phyloP scores from a whole-genome alignment of 139 green algal genomes.

The Choricystis sp. region DNA sequence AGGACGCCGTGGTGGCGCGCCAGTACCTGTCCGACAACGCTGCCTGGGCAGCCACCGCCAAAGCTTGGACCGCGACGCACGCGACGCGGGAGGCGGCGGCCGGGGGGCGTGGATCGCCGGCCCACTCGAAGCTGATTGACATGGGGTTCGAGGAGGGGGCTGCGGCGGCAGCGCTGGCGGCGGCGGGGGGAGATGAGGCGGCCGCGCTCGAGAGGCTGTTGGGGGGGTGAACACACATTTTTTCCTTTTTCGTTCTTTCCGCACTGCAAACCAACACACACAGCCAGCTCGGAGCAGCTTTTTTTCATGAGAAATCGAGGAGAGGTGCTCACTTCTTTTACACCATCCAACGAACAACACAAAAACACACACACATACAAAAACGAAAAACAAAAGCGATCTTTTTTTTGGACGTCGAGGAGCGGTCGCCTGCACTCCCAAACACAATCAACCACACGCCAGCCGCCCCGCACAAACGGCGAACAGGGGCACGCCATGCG shows the following conservation, averaged over 20 bases:
- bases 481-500: no score
- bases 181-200: slow-evolving; percentile 47
- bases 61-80: slow-evolving; percentile 32
- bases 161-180: slow-evolving; percentile 31
- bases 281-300: background rate
- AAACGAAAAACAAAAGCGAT: no score
- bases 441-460: no score
- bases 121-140: slow-evolving; percentile 21
- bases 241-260: background rate
- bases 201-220: slow-evolving; percentile 59
- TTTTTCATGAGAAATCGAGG: no score
- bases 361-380: no score
- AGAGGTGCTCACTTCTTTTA: no score
- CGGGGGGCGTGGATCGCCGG: background rate
- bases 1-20: slow-evolving; percentile 87
- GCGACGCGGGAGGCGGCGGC: background rate
- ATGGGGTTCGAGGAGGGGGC: slow-evolving; percentile 60
- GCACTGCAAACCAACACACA: background rate
- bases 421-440: no score
- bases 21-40: slow-evolving; percentile 58
- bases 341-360: no score
- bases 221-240: slow-evolving; percentile 4
- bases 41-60: slow-evolving; percentile 49
- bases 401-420: no score
- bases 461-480: no score